A percentile compares a stretch with the other conserved stretches of the same genome.
Evolutionary conservation across 1,284 basidiomycete genomes (phyloP).

Genomic region (Cystobasidium sp.): DNA sequence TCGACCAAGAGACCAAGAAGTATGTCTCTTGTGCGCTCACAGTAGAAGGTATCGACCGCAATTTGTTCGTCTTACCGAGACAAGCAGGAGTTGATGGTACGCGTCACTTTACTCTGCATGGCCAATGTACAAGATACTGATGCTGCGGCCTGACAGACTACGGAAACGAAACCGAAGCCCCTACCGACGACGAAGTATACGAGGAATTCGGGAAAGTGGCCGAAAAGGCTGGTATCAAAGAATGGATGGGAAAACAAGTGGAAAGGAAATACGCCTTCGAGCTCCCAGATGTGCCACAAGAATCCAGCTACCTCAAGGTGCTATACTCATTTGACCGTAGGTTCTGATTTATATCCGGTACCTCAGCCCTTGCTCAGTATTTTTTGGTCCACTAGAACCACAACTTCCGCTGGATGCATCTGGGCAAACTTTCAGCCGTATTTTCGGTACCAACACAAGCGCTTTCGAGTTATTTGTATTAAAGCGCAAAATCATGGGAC

Average conservation of each 20-base stretch:
- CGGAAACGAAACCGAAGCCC: conserved; percentile 70
- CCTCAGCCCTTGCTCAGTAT: background rate
- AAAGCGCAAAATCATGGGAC: conserved; percentile 97
- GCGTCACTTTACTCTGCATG: conserved; percentile 40
- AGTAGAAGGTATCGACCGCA: conserved; percentile 83
- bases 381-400: conserved; percentile 25
- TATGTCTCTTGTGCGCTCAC: conserved; percentile 90
- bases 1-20: conserved; percentile 63
- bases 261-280: conserved; percentile 93
- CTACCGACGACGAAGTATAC: conserved; percentile 69
- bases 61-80: conserved; percentile 90
- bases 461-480: conserved; percentile 94
- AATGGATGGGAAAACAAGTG: conserved; percentile 66
- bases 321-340: conserved; percentile 80
- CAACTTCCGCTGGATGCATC: conserved; percentile 71
- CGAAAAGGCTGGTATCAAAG: conserved; percentile 73
- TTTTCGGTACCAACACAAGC: conserved; percentile 90
- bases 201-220: conserved; percentile 82
- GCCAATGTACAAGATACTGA: background rate
- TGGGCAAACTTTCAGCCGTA: conserved; percentile 80
- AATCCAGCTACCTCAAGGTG: conserved; percentile 89
- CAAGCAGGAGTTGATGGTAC: conserved; percentile 66
- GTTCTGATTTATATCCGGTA: conserved; percentile 49
- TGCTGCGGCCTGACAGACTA: conserved; percentile 56
- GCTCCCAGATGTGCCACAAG: conserved; percentile 77